These are phyloP conservation scores for Isabelozyma gotoi DNA, from an alignment of 805 yeast species.

Conservation along the genomic window DNA sequence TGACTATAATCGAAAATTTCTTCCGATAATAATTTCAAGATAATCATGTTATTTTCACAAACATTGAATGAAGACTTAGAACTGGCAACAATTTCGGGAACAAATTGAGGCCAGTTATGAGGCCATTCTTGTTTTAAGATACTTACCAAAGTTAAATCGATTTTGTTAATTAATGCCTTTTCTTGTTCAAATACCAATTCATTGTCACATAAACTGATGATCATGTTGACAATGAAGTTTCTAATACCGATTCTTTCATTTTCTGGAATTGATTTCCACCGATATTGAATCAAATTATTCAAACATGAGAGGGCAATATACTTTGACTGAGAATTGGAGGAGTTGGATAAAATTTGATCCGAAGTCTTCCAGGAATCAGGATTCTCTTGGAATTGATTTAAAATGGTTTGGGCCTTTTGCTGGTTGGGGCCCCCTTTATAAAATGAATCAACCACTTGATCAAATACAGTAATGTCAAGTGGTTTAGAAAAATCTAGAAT, in stretches of 20 bases:
- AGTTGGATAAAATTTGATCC: constrained; percentile 79
- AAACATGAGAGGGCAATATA: constrained; percentile 88
- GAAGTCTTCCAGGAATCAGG: constrained; percentile 96
- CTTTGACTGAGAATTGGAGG: constrained; percentile 82
- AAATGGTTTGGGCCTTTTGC: constrained; percentile 66
- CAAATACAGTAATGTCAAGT: constrained; percentile 75
- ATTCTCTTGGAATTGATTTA: constrained; percentile 85
- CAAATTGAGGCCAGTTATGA: constrained; percentile 94
- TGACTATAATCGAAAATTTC: constrained; percentile 96
- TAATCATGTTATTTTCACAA: constrained; percentile 96
- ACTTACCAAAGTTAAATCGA: constrained; percentile 90
- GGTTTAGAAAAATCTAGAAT: constrained; percentile 85
- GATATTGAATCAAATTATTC: constrained; percentile 84
- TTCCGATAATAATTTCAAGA: constrained; percentile 83
- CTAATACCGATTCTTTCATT: constrained; percentile 91
- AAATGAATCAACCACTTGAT: constrained; percentile 81
- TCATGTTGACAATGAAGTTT: constrained; percentile 91
- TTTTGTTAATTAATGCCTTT: constrained; percentile 84
- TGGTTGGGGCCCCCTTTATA: constrained; percentile 71
- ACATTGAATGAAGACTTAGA: constrained; percentile 85
- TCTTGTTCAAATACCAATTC: constrained; percentile 68
- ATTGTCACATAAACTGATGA: constrained; percentile 85
- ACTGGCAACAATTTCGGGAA: constrained; percentile 87
- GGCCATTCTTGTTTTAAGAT: constrained; percentile 99
- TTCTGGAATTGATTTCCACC: constrained; percentile 91